A percentile compares a stretch with the other conserved stretches of the same genome.
phyloP scores from a whole-genome alignment of 2,329 filamentous ascomycete species.

The Acrodontium crateriforme region DNA sequence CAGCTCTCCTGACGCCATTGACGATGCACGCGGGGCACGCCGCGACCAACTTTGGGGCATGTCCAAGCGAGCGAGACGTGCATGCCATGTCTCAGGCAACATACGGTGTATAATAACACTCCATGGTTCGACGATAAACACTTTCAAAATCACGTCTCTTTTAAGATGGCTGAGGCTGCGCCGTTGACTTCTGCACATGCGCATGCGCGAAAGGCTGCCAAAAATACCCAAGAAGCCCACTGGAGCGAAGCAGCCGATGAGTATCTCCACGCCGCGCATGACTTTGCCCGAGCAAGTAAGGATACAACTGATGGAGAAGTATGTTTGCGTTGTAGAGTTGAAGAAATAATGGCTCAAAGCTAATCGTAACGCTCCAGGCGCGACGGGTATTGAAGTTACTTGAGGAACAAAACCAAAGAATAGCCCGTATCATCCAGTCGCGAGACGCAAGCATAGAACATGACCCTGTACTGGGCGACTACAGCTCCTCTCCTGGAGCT shows the following conservation, averaged over 20 bases:
- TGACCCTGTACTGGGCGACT: slow-evolving; percentile 29
- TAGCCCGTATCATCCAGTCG: slow-evolving; percentile 68
- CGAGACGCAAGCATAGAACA: slow-evolving; percentile 26
- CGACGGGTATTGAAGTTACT: slow-evolving; percentile 72
- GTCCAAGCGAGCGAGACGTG: too few species aligned
- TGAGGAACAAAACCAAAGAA: slow-evolving; percentile 72
- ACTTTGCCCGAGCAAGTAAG: slow-evolving; percentile 73
- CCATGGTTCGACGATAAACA: too few species aligned
- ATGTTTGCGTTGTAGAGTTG: too few species aligned
- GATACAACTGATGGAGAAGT: slow-evolving; percentile 51
- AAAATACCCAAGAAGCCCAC: slow-evolving; percentile 53
- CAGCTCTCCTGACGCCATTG: too few species aligned
- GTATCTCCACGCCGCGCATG: slow-evolving; percentile 74
- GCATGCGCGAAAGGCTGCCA: slow-evolving; percentile 71
- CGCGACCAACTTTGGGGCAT: too few species aligned
- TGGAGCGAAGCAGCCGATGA: slow-evolving; percentile 74
- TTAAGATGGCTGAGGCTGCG: slow-evolving; percentile 14
- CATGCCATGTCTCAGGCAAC: too few species aligned
- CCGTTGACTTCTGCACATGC: slow-evolving; percentile 49
- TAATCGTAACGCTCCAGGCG: slow-evolving; percentile 47
- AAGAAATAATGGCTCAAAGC: too few species aligned
- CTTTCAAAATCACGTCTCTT: too few species aligned
- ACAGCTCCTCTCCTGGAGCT: too few species aligned
- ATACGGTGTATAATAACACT: too few species aligned
- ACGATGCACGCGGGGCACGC: too few species aligned